Percentiles rank a stretch among this genome's conserved stretches.
phyloP scores from a whole-genome alignment of 306 rosid species.

The Argentina anserina region DNA sequence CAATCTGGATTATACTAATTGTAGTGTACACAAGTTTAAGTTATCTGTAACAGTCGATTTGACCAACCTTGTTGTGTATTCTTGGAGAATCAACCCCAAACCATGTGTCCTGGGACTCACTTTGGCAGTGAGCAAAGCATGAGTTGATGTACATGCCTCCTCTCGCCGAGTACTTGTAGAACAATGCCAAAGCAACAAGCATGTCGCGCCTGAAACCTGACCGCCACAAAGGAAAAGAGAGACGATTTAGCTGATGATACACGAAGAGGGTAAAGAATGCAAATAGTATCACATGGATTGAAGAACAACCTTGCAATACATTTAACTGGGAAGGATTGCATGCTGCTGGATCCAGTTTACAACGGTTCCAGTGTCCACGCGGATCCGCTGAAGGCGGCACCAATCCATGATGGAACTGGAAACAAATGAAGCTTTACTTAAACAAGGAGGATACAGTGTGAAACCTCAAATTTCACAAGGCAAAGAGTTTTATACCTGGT shows the following conservation, averaged over 20 bases:
- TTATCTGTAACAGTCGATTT: background rate
- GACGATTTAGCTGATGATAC: background rate
- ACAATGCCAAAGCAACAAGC: slow-evolving; percentile 50
- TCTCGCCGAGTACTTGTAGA: slow-evolving; percentile 45
- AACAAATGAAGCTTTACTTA: background rate
- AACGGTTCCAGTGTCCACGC: slow-evolving; percentile 68
- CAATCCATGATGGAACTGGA: slow-evolving; percentile 43
- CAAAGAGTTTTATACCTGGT: slow-evolving; percentile 13
- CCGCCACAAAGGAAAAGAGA: background rate
- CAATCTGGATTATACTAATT: background rate
- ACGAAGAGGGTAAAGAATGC: background rate
- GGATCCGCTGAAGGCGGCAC: slow-evolving; percentile 83
- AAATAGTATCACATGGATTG: background rate
- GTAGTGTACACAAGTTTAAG: background rate
- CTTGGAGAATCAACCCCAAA: slow-evolving; percentile 66
- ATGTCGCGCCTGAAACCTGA: slow-evolving; percentile 67
- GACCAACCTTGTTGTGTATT: slow-evolving; percentile 59
- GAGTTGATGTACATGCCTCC: slow-evolving; percentile 88
- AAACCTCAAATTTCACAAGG: background rate
- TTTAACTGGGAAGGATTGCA: slow-evolving; percentile 53
- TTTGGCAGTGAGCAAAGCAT: slow-evolving; percentile 98
- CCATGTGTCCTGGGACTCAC: slow-evolving; percentile 94
- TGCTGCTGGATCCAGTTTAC: slow-evolving; percentile 60
- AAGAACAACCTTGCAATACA: slow-evolving; percentile 62
- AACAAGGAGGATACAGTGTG: background rate